Evolutionary conservation across 73 alveolate species (phyloP), one percentile per base, ranked within the genome.

Genomic region (Paramecium primaurelia): DNA sequence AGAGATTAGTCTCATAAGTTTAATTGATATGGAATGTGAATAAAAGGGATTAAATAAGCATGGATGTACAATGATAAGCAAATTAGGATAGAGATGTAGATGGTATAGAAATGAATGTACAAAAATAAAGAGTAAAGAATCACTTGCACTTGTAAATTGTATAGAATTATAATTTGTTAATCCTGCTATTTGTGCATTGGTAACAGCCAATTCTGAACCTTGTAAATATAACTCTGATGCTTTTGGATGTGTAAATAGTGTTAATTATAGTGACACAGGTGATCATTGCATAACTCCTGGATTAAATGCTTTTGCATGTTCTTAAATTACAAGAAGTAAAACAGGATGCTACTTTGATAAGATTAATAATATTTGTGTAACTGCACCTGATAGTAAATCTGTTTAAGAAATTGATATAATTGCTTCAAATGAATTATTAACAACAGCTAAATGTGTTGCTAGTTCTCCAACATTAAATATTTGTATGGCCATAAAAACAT

Each of bases 121-220:
- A 49, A 44, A 22, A 9, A 47, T 80, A 44, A 80, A 26, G 20
- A 73, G 59, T 9, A 80, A 49, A 16, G 91, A 49, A 42, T 18
- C 47, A 8, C 9, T 42, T 12, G 8, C 26, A 3, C 44, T 22
- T 38, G 44, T 80, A 20, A 80, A 28, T 7, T 80, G 91, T 47
- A 26, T 49, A 25, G 71, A 40, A 32, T 47, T 80, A 45, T 14
- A 45, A 80, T 42, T 42, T 80, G 71, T 80, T 4, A 80, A 80
- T 80, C 77, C 71, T 25, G 91, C 77, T 22, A 49, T 36, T 45
- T 80, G 91, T 47, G 91, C 91, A 22, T 64, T 45, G 42, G 84
- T 34, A 11, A 12, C 20, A 2, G 84, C 84, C 4, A 64, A 64
- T 64, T 32, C 42, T 28, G 84, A 64, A 28, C 32, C 47, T 11